Evolutionary conservation across 805 yeast species (phyloP).

Genomic region (Metschnikowia hibisci): DNA sequence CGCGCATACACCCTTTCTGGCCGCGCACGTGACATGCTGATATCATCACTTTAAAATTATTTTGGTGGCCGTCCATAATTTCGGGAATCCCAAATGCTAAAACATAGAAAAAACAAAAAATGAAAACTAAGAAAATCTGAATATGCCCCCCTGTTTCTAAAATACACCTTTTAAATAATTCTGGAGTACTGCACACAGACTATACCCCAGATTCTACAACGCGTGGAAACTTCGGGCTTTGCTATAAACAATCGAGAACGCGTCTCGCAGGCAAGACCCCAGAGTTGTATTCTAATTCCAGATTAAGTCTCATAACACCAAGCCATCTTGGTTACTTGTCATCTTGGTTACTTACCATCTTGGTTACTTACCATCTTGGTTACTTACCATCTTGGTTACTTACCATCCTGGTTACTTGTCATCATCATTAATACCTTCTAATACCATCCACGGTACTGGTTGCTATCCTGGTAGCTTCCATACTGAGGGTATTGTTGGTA

Average conservation of each 20-base stretch:
- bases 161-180: no score
- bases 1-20: not conserved
- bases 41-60: no score
- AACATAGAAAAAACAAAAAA: no score
- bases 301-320: not conserved
- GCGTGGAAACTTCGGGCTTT: slow-evolving; percentile 2
- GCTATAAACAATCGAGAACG: not conserved
- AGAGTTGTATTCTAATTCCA: not conserved
- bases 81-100: no score
- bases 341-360: no score
- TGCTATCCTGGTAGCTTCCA: slow-evolving; percentile 41
- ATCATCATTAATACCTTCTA: slow-evolving; percentile 15
- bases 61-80: no score
- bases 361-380: not conserved
- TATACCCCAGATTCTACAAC: no score
- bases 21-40: not conserved
- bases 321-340: not conserved
- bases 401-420: not conserved
- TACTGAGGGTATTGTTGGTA: slow-evolving; percentile 47
- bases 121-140: no score
- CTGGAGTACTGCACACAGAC: no score
- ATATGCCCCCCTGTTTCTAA: no score
- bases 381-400: not conserved
- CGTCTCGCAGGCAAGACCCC: not conserved
- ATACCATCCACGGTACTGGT: slow-evolving; percentile 45